Evolutionary conservation across 78 protist species (phyloP).

Genomic region (Guillardia theta): DNA sequence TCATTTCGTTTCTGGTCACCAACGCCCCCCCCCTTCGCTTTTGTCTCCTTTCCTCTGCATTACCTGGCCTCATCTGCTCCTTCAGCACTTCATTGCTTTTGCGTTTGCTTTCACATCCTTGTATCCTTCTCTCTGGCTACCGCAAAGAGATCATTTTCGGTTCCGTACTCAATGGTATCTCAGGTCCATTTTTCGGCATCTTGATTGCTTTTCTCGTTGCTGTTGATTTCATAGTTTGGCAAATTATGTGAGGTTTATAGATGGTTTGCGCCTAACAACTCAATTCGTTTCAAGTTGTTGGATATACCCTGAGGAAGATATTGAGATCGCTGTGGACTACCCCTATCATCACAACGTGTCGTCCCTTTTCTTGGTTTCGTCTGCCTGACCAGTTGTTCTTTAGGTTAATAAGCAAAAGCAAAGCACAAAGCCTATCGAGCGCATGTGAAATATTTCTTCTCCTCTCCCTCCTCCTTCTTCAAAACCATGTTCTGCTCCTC

Average conservation of each 20-base stretch:
- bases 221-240: background rate
- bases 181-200: background rate
- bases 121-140: background rate
- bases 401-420: too few relatives aligned
- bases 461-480: background rate
- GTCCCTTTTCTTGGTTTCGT: too few relatives aligned
- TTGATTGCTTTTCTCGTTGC: background rate
- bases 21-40: background rate
- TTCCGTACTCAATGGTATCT: too few relatives aligned
- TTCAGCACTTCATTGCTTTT: background rate
- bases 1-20: too few relatives aligned
- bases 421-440: background rate
- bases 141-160: background rate
- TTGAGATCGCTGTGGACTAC: background rate
- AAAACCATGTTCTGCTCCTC: background rate
- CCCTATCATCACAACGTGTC: background rate
- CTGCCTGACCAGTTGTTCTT: too few relatives aligned
- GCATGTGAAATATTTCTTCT: background rate
- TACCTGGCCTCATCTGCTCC: background rate
- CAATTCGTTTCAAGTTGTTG: background rate
- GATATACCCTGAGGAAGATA: background rate
- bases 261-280: background rate
- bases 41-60: background rate
- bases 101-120: background rate
- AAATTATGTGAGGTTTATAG: background rate